Evolutionary conservation across 2,329 filamentous ascomycete species (phyloP).

Genomic region (Tricladium varicosporioides): DNA sequence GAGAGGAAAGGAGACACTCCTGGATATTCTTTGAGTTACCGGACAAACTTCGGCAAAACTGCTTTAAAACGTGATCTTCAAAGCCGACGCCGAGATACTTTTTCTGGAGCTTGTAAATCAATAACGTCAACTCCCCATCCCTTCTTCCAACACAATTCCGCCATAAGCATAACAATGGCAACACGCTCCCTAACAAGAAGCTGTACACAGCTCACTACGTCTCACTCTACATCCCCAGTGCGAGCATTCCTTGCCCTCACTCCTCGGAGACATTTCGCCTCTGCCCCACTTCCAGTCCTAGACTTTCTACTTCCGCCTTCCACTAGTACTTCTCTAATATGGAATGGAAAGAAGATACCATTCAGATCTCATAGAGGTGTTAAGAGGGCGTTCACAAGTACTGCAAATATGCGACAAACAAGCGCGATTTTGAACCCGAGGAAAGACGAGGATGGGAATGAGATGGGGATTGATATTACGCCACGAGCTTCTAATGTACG

Average conservation of each 20-base stretch:
- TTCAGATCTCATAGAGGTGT: background rate
- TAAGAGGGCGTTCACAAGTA: conserved; percentile 25
- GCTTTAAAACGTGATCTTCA: too few relatives aligned
- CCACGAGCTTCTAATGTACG: conserved; percentile 74
- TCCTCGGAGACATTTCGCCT: conserved; percentile 22
- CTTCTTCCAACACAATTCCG: background rate
- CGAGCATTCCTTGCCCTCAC: conserved; percentile 30
- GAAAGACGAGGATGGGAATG: conserved; percentile 78
- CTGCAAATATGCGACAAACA: conserved; percentile 36
- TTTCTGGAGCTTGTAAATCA: background rate
- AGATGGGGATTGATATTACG: conserved; percentile 81
- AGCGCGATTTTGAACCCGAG: conserved; percentile 66
- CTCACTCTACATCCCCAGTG: conserved; percentile 21
- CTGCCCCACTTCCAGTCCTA: conserved; percentile 24
- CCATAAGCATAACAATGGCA: conserved; percentile 24
- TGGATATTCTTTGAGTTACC: too few relatives aligned
- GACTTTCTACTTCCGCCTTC: conserved; percentile 31
- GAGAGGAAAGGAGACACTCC: too few relatives aligned
- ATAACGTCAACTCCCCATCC: background rate
- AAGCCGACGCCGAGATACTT: too few relatives aligned
- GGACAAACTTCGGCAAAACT: too few relatives aligned
- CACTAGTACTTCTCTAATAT: background rate
- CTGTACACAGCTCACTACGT: conserved; percentile 21
- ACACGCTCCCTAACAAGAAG: conserved; percentile 22
- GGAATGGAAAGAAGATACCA: background rate